A percentile compares a stretch with the other conserved stretches of the same genome.
phyloP scores from a whole-genome alignment of 2,329 filamentous ascomycete species.

The Teratosphaeria gauchensis region DNA sequence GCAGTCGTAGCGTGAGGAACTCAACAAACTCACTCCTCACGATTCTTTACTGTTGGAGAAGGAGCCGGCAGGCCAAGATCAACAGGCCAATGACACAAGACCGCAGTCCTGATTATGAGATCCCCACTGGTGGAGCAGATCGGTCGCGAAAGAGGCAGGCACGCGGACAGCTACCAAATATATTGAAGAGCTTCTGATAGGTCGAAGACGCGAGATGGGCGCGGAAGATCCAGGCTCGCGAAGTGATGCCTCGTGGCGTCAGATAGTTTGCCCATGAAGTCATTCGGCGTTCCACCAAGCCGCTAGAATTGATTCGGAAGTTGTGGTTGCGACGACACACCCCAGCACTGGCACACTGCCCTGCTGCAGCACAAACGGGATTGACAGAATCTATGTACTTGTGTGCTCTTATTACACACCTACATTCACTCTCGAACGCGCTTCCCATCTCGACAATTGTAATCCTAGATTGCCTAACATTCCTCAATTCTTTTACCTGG shows the following conservation, averaged over 20 bases:
- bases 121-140: not conserved
- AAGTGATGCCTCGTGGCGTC: not conserved
- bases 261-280: not conserved
- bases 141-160: not conserved
- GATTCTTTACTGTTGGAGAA: not conserved
- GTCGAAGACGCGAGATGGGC: not conserved
- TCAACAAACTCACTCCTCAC: not conserved
- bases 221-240: not conserved
- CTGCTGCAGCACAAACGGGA: too few relatives aligned
- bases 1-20: not conserved
- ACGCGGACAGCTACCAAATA: not conserved
- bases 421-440: not conserved
- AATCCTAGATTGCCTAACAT: not conserved
- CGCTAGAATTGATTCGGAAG: not conserved
- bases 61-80: not conserved
- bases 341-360: too few relatives aligned
- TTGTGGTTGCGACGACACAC: not conserved
- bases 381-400: not conserved
- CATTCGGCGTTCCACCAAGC: not conserved
- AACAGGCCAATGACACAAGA: not conserved
- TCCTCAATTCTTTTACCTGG: not conserved
- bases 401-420: not conserved
- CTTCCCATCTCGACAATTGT: not conserved
- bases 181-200: not conserved
- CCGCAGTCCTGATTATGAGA: not conserved